phyloP scores from a whole-genome alignment of 1,284 basidiomycete species.

The Cutaneotrichosporon spelunceum region DNA sequence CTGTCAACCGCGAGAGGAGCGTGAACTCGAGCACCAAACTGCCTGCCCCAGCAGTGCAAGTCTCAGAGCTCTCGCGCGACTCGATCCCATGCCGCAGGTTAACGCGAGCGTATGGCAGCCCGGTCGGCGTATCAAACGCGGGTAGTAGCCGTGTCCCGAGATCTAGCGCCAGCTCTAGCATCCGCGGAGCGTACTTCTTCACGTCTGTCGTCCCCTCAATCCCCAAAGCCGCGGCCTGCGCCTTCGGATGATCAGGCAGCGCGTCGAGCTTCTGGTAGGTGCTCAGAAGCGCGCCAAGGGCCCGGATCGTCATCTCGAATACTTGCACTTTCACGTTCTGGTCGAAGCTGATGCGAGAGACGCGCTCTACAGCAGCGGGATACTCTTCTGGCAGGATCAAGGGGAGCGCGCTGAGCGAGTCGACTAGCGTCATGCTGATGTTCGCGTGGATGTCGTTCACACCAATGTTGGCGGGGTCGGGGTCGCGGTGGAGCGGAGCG shows the following conservation, averaged over 20 bases:
- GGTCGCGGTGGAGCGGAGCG: constrained; percentile 48
- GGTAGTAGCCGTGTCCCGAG: constrained; percentile 78
- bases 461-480: constrained; percentile 35
- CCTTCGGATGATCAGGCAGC: constrained; percentile 47
- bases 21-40: constrained; percentile 88
- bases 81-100: constrained; percentile 43
- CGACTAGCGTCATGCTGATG: constrained; percentile 47
- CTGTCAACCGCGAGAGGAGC: constrained; percentile 81
- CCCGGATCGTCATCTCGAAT: constrained; percentile 71
- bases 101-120: constrained; percentile 83
- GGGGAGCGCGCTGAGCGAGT: constrained; percentile 43
- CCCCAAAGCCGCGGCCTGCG: constrained; percentile 27
- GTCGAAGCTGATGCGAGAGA: constrained; percentile 41
- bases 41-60: constrained; percentile 77
- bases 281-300: constrained; percentile 80
- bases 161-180: constrained; percentile 72
- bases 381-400: constrained; percentile 40
- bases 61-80: constrained; percentile 42
- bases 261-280: constrained; percentile 68
- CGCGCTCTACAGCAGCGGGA: constrained; percentile 36
- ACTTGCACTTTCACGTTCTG: constrained; percentile 52
- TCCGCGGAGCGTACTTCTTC: constrained; percentile 69
- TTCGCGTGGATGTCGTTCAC: constrained; percentile 73
- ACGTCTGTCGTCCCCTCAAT: constrained; percentile 51
- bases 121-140: constrained; percentile 82